phyloP scores from a whole-genome alignment of 129 eudicot species.

The Pseudognaphalium luteoalbum region DNA sequence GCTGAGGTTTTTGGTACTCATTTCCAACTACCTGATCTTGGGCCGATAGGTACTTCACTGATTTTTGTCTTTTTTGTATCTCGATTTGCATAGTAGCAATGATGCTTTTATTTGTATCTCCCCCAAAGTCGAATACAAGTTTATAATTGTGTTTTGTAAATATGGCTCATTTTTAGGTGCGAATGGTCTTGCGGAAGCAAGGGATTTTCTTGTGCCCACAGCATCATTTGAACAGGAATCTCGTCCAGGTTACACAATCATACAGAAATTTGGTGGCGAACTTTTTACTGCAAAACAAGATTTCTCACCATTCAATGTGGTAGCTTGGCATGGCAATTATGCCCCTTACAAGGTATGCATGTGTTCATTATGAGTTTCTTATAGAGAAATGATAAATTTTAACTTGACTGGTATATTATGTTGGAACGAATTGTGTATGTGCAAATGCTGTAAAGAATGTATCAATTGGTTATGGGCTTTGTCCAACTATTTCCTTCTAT shows the following conservation, averaged over 20 bases:
- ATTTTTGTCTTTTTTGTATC: neutral
- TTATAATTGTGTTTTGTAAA: conserved; percentile 5
- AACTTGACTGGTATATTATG: too few species aligned
- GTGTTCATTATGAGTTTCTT: neutral
- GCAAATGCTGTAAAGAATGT: neutral
- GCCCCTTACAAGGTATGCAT: conserved; percentile 81
- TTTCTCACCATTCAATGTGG: conserved; percentile 97
- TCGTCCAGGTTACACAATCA: conserved; percentile 33
- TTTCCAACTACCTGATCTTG: conserved; percentile 97
- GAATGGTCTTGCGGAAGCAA: conserved; percentile 91
- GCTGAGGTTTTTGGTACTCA: conserved; percentile 91
- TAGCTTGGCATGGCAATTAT: conserved; percentile 99
- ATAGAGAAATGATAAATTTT: neutral
- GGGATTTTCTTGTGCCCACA: conserved; percentile 29
- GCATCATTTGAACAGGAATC: conserved; percentile 15
- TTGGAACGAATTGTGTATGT: neutral
- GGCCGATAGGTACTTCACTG: conserved; percentile 72
- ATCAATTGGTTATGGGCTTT: neutral
- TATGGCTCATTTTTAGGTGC: conserved; percentile 56
- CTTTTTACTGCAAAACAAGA: conserved; percentile 95
- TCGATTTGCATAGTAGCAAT: neutral
- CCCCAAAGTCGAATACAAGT: conserved; percentile 6
- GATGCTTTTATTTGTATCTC: neutral
- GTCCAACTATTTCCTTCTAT: neutral
- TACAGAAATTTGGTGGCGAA: conserved; percentile 96